Evolutionary conservation across 2,329 filamentous ascomycete species (phyloP).

Genomic region (Simplicillium aogashimaense): DNA sequence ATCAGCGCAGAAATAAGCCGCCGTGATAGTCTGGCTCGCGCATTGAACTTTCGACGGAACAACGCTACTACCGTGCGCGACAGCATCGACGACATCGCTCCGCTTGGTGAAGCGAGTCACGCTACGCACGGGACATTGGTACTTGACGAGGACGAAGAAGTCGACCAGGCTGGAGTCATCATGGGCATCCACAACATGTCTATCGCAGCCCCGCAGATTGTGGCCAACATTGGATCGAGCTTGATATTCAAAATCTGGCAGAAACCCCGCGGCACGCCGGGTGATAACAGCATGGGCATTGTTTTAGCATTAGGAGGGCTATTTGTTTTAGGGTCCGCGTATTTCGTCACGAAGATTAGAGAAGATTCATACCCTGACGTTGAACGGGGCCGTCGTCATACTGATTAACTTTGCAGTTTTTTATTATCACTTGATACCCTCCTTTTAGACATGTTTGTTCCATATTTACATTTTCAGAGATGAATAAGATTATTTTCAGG

Average conservation of each 20-base stretch:
- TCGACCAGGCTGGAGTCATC: conserved; percentile 79
- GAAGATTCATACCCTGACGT: conserved; percentile 38
- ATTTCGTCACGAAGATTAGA: conserved; percentile 56
- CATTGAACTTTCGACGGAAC: conserved; percentile 17
- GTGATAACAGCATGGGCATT: conserved; percentile 79
- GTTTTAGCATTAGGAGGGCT: conserved; percentile 77
- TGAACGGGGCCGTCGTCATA: conserved; percentile 10
- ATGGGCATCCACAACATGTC: conserved; percentile 94
- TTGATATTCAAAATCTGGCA: conserved; percentile 78
- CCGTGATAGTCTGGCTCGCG: conserved; percentile 53
- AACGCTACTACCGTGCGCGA: background rate
- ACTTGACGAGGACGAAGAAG: conserved; percentile 43
- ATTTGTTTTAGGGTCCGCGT: conserved; percentile 68
- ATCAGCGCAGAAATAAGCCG: conserved; percentile 88
- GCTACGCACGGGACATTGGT: conserved; percentile 3
- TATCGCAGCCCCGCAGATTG: conserved; percentile 81
- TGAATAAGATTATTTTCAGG: background rate
- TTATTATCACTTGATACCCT: conserved; percentile 29
- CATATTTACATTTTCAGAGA: background rate
- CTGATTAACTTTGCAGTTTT: conserved; percentile 25
- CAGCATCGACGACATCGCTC: background rate
- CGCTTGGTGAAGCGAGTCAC: background rate
- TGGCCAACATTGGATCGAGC: conserved; percentile 77
- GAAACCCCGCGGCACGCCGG: conserved; percentile 74
- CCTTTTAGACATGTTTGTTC: background rate